Evolutionary conservation across 2,329 filamentous ascomycete genomes (phyloP), one percentile per base, ranked within the genome.

Genomic region (Colletotrichum somersetense): DNA sequence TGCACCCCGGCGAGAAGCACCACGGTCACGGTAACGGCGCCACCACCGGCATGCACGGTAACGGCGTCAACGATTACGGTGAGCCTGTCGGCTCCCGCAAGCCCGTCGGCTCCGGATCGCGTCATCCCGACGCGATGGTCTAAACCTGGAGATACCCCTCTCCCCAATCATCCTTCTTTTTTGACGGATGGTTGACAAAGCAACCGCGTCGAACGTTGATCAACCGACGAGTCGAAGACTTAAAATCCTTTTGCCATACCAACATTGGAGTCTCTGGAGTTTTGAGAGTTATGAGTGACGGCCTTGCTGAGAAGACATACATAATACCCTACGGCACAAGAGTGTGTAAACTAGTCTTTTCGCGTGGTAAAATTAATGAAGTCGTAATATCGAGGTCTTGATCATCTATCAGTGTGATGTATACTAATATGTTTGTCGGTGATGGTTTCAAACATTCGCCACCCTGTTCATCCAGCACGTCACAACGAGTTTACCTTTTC

Each of bases 1-100:
- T 64, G n/a, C 26, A 80, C 55, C 35, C 35, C 78, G 6, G 80
- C 80, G 71, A 71, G 50, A 73, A 73, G 50, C 42, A 70, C 35
- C 62, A 18, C 6, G 42, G 42, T 20, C 42, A 70, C 44, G 44
- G 63, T 1, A 55, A 73, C 1, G 56, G 55, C 1, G 55, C 33
- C 26, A n/a, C 70, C 30, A 66, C 59, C 14, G 70, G 66, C 23
- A 62, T 57, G 38, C 30, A 70, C 12, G 63, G 63, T 5, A 16
- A 3, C n/a, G 46, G 56, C 14, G 35, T 42, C 12, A 52, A 67
- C 35, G 65, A 62, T 12, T 50, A 52, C 8, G 68, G 65, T 2
- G 61, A 58, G 52, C 35, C 62, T 6, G 50, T 33, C 18, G 62
- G 67, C 0, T 30, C 67, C 40, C 71, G 71, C 62, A 73, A 73